phyloP scores from a whole-genome alignment of 768 basidiomycete species.

The Lactarius vividus region DNA sequence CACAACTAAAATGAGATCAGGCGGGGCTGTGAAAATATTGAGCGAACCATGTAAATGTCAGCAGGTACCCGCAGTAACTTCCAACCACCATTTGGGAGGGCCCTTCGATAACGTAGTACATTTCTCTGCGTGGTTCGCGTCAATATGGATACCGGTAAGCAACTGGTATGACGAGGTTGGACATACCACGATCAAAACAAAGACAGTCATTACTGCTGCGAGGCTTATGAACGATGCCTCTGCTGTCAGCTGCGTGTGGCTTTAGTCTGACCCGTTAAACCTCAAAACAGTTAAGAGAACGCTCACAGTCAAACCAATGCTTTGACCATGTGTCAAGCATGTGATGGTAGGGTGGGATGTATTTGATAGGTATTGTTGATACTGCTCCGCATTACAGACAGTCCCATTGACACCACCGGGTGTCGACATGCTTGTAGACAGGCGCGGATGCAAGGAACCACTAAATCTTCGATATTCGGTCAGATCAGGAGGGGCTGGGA shows the following conservation, averaged over 20 bases:
- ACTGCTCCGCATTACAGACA: constrained; percentile 10
- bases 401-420: constrained; percentile 15
- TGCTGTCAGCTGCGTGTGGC: constrained; percentile 33
- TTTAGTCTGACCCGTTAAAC: not conserved
- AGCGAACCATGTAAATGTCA: constrained; percentile 42
- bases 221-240: constrained; percentile 33
- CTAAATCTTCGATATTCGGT: not conserved
- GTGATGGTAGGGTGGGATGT: not conserved
- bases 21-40: not conserved
- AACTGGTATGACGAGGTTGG: not conserved
- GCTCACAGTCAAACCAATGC: constrained; percentile 39
- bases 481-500: not conserved
- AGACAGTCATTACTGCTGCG: not conserved
- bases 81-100: constrained; percentile 8
- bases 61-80: constrained; percentile 37
- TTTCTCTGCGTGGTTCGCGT: constrained; percentile 18
- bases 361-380: not conserved
- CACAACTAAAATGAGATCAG: constrained; percentile 24
- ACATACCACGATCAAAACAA: constrained; percentile 19
- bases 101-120: constrained; percentile 8
- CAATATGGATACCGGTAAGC: not conserved
- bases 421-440: not conserved
- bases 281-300: not conserved
- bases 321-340: constrained; percentile 37
- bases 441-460: not conserved